Base-by-base conservation (phyloP, 108 stramenopile genomes). In the Discostella stelligeroides region DNA sequence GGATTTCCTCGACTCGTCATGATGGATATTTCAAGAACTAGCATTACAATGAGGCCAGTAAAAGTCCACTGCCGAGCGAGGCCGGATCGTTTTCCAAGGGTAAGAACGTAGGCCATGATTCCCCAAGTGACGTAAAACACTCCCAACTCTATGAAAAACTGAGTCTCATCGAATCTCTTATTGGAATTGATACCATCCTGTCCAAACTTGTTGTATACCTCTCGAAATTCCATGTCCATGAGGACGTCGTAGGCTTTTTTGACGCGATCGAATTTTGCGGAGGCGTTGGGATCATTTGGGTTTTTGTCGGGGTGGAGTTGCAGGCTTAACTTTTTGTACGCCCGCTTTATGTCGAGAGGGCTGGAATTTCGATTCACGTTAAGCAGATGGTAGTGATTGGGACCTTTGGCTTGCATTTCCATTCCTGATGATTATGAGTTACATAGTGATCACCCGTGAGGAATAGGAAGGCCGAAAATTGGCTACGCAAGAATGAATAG, bases 241-340 rank as follows among this genome's bases (percentile, higher is more conserved):
- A 98, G 82, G 23, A 97, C 87, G 75, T 98, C 95, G 70, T 97
- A 95, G 15, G 92, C 91, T 68, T 92, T 84, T 72, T 96, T 96
- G 48, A 97, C 84, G 34, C 73, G 70, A 63, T 94, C 88, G 70
- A 99, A 99, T 57, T 95, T 75, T 53, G 95, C 92, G 14, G 94
- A 84, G 3, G 99, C 99, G 59, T 84, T 78, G 14, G 94, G 92
- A 62, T 79, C 77, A 46, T 86, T 86, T 34, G 86, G 89, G 76
- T 98, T 98, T 80, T 99, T 99, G 84, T 99, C 98, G 2, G 98
- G 98, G 72, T 99, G 98, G 15, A 98, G 89, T 82, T 96, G 88
- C 14, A 98, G 83, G 49, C 89, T 85, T 38, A 97, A 82, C 55
- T 85, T 89, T 69, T 96, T 95, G 91, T 99, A 99, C 40, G 97